Conservation (phyloP, 2,329 filamentous ascomycete genomes). For the Lecanicillium sp. region DNA sequence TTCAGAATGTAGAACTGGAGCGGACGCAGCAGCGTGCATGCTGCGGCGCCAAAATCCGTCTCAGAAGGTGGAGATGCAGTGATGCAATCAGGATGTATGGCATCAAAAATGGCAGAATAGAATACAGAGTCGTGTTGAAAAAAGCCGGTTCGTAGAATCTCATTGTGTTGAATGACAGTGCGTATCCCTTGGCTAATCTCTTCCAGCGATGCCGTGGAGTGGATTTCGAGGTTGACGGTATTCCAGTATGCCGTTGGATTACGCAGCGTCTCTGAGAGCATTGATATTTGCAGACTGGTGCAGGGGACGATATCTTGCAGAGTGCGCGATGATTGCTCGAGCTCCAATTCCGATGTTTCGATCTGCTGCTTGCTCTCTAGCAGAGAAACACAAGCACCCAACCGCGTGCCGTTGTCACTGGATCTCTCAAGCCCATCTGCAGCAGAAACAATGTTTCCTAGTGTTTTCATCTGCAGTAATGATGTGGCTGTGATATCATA, state of each 20-base stretch:
- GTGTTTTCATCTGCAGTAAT: slow-evolving; percentile 51
- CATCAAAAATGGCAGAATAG: slow-evolving; percentile 53
- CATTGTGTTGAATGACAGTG: slow-evolving; percentile 47
- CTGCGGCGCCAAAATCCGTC: too few relatives aligned
- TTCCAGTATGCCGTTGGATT: slow-evolving; percentile 67
- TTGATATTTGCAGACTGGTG: slow-evolving; percentile 69
- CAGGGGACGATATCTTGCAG: slow-evolving; percentile 51
- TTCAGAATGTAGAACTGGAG: slow-evolving; percentile 52
- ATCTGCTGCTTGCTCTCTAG: too few relatives aligned
- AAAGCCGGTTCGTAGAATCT: slow-evolving; percentile 72
- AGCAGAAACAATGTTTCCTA: slow-evolving; percentile 18
- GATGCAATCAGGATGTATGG: slow-evolving; percentile 39
- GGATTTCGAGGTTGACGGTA: slow-evolving; percentile 60
- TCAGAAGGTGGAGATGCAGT: too few relatives aligned
- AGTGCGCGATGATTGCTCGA: slow-evolving; percentile 12
- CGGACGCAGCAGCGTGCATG: slow-evolving; percentile 50
- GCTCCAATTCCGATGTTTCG: background rate
- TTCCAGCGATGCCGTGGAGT: slow-evolving; percentile 26
- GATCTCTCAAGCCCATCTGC: slow-evolving; percentile 15
- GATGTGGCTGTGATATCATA: slow-evolving; percentile 51
- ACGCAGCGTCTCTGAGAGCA: slow-evolving; percentile 68
- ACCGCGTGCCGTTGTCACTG: background rate
- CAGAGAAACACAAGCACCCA: too few relatives aligned
- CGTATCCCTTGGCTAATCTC: slow-evolving; percentile 44
- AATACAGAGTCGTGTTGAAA: slow-evolving; percentile 37